Percentiles rank a stretch among this genome's conserved stretches.
Conservation (phyloP, 2,329 filamentous ascomycete genomes). For the Mycosphaerelloides madeirae region DNA sequence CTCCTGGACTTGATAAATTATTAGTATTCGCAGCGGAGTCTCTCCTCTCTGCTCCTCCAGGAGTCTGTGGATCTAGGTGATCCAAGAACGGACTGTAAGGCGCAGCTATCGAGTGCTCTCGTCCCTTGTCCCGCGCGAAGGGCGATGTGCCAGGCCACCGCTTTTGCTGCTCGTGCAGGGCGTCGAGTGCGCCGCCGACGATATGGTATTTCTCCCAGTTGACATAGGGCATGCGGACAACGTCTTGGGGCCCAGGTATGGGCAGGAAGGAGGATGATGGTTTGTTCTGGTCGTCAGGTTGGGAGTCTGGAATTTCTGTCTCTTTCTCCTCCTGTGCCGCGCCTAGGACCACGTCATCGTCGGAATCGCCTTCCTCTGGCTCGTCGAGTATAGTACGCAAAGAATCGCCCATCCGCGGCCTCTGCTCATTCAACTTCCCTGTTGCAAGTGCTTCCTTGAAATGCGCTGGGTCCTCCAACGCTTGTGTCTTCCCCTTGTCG, state of each 20-base stretch:
- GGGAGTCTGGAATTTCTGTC: not conserved
- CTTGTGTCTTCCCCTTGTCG: slow-evolving; percentile 64
- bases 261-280: slow-evolving; percentile 47
- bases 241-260: slow-evolving; percentile 72
- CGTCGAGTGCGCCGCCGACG: slow-evolving; percentile 78
- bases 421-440: slow-evolving; percentile 46
- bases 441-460: slow-evolving; percentile 66
- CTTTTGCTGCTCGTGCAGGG: slow-evolving; percentile 75
- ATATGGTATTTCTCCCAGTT: slow-evolving; percentile 95
- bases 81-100: slow-evolving; percentile 59
- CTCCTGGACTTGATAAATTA: not conserved
- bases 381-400: slow-evolving; percentile 36
- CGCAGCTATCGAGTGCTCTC: slow-evolving; percentile 51
- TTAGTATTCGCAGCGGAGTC: slow-evolving; percentile 1
- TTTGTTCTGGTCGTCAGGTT: not conserved
- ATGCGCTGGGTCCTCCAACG: slow-evolving; percentile 63
- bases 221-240: slow-evolving; percentile 81
- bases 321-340: not conserved
- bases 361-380: slow-evolving; percentile 25
- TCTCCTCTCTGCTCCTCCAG: not conserved
- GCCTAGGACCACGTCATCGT: slow-evolving; percentile 20
- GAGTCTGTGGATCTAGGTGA: slow-evolving; percentile 26
- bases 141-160: slow-evolving; percentile 48
- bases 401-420: slow-evolving; percentile 25
- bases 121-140: slow-evolving; percentile 27